Evolutionary conservation across 2,329 filamentous ascomycete genomes (phyloP).

Genomic region (Aspergillus sojae): DNA sequence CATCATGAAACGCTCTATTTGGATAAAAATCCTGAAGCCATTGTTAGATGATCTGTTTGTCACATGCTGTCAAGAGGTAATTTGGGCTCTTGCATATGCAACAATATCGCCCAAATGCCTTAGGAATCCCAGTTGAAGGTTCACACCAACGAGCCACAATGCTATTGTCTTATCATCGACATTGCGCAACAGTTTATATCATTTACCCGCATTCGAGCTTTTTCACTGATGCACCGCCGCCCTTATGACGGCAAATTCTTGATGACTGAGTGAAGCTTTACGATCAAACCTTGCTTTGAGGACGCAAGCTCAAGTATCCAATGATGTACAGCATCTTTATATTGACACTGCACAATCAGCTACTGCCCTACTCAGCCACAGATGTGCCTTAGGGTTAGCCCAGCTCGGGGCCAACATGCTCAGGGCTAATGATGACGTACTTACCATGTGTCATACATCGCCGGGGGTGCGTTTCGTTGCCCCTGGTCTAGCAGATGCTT

Average conservation of each 20-base stretch:
- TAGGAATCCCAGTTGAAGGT: neutral
- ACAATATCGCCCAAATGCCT: neutral
- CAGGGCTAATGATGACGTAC: neutral
- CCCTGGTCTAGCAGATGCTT: slow-evolving; percentile 1
- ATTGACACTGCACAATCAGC: neutral
- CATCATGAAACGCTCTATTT: neutral
- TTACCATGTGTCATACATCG: neutral
- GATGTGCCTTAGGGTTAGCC: neutral
- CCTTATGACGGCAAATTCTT: neutral
- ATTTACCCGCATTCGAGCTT: neutral
- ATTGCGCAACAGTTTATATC: neutral
- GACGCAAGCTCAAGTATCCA: neutral
- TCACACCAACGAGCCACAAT: neutral
- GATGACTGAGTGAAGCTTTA: neutral
- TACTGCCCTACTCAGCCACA: neutral
- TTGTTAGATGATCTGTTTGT: neutral
- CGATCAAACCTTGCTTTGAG: neutral
- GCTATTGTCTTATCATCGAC: neutral
- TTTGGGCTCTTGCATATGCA: neutral
- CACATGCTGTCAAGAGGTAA: neutral
- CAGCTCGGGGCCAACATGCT: neutral
- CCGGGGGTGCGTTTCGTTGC: neutral
- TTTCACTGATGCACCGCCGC: neutral
- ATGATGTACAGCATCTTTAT: neutral
- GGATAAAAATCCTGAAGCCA: neutral